Percentiles rank a stretch among this genome's conserved stretches.
Evolutionary conservation across 2,329 filamentous ascomycete species (phyloP).

Genomic region (Fusarium brevicatenulatum): DNA sequence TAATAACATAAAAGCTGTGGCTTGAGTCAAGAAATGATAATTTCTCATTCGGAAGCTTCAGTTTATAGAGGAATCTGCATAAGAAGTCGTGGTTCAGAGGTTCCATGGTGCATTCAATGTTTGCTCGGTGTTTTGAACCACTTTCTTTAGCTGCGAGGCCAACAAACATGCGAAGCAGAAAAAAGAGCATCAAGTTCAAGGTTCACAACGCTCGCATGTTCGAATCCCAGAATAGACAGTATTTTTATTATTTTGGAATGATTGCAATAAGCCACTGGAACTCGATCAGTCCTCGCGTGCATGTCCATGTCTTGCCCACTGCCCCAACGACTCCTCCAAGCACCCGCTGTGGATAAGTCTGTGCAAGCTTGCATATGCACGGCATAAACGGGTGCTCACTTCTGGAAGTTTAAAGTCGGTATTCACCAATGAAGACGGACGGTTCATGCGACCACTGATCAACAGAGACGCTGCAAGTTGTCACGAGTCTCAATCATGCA

Average conservation of each 20-base stretch:
- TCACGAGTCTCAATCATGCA: constrained; percentile 1
- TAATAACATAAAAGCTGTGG: neutral
- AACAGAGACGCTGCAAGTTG: neutral
- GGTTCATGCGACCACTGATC: constrained; percentile 5
- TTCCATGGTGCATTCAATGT: too few relatives aligned
- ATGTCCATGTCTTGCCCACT: neutral
- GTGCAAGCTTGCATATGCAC: constrained; percentile 5
- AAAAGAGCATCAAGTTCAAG: accelerated
- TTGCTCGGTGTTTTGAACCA: accelerated
- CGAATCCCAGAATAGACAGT: neutral
- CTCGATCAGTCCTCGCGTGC: neutral
- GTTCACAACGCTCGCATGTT: neutral
- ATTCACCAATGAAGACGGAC: neutral
- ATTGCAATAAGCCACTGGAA: neutral
- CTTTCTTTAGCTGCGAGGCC: accelerated
- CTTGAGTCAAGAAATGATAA: too few relatives aligned
- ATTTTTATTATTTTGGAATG: neutral
- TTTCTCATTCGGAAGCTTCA: too few relatives aligned
- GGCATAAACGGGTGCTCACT: neutral
- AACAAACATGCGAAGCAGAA: too few relatives aligned
- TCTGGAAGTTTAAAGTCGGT: neutral
- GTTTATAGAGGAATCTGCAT: neutral
- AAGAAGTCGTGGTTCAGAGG: neutral
- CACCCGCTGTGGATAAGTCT: neutral
- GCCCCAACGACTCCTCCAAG: neutral